A percentile compares a stretch with the other conserved stretches of the same genome.
Evolutionary conservation across 352 stramenopile species (phyloP).

Genomic region (Phytophthora aleatoria): DNA sequence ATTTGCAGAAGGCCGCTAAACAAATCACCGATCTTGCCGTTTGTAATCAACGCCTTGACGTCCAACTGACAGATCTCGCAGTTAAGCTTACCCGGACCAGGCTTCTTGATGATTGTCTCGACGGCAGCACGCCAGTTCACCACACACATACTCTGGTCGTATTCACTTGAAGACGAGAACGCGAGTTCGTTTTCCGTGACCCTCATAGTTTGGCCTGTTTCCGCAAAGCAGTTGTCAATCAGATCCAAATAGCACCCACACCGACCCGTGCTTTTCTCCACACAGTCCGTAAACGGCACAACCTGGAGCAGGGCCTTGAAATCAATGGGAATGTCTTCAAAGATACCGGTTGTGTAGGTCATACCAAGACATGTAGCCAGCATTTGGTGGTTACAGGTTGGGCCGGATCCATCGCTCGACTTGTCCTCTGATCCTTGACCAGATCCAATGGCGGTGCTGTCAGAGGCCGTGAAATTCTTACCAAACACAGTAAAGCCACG

Average conservation of each 20-base stretch:
- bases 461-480: conserved; percentile 60
- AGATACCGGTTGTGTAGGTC: conserved; percentile 44
- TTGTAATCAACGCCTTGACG: conserved; percentile 66
- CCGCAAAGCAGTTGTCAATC: conserved; percentile 65
- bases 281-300: conserved; percentile 76
- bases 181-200: conserved; percentile 41
- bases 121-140: conserved; percentile 53
- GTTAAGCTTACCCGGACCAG: conserved; percentile 65
- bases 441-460: conserved; percentile 38
- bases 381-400: conserved; percentile 64
- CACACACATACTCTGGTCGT: conserved; percentile 71
- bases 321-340: conserved; percentile 61
- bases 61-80: conserved; percentile 78
- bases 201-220: conserved; percentile 48
- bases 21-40: conserved; percentile 66
- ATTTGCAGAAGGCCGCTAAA: conserved; percentile 54
- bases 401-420: conserved; percentile 33
- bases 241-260: conserved; percentile 78
- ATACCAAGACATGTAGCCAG: conserved; percentile 75
- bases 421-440: conserved; percentile 31
- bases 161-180: conserved; percentile 41
- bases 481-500: conserved; percentile 66
- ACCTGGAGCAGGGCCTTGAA: conserved; percentile 71
- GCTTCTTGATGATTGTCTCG: conserved; percentile 57
- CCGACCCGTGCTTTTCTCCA: conserved; percentile 58